These are phyloP conservation scores for Trichoderma oligosporum DNA, from an alignment of 2,329 filamentous ascomycete genomes.

Conservation along the genomic window DNA sequence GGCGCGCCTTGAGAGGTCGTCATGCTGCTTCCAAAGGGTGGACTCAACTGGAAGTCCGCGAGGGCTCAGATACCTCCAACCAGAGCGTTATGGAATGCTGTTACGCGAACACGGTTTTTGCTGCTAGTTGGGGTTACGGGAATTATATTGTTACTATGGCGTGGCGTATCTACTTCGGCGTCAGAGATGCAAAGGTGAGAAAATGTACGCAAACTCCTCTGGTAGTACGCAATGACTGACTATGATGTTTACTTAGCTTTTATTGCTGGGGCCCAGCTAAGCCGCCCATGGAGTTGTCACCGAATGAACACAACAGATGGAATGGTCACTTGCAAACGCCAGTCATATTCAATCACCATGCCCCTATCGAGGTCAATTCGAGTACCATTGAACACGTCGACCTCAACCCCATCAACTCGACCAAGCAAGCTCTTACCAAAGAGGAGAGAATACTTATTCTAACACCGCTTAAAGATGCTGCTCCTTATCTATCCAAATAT, in stretches of 20 bases:
- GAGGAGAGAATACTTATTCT: conserved; percentile 86
- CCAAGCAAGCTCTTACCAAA: conserved; percentile 71
- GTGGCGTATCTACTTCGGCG: conserved; percentile 73
- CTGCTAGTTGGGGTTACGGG: conserved; percentile 67
- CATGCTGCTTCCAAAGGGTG: conserved; percentile 90
- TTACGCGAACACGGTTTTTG: conserved; percentile 76
- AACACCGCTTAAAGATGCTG: conserved; percentile 88
- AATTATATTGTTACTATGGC: conserved; percentile 79
- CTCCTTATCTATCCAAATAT: conserved; percentile 77
- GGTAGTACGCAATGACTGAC: neutral
- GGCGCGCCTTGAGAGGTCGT: conserved; percentile 32
- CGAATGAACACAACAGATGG: conserved; percentile 89
- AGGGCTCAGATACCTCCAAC: conserved; percentile 73
- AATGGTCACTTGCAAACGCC: conserved; percentile 84
- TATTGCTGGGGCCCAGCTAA: conserved; percentile 96
- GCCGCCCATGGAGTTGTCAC: conserved; percentile 91
- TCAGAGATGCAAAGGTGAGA: conserved; percentile 86
- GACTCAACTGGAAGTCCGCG: conserved; percentile 88
- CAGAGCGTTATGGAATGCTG: conserved; percentile 64
- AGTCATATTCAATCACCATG: conserved; percentile 94
- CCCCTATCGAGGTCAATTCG: conserved; percentile 78
- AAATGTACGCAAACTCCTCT: neutral
- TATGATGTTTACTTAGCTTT: conserved; percentile 58
- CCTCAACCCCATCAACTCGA: conserved; percentile 81
- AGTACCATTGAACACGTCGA: conserved; percentile 74